Conservation (phyloP, 2,329 filamentous ascomycete species). For the Fusarium agapanthi region DNA sequence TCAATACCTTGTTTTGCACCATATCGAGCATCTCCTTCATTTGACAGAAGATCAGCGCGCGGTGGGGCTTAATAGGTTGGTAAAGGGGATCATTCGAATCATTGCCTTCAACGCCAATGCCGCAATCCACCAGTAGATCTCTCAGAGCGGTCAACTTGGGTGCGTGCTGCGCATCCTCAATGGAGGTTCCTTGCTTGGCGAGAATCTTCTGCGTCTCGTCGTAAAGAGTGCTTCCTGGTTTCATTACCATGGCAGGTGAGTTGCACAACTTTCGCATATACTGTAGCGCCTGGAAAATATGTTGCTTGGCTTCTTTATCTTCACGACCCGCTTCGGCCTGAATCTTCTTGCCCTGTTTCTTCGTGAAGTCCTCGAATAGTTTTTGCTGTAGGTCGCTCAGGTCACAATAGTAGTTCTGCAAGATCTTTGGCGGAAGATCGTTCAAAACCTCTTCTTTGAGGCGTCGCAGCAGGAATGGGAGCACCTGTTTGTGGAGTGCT, state of each 20-base stretch:
- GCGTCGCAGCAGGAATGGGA: slow-evolving; percentile 94
- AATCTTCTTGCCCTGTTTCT: slow-evolving; percentile 90
- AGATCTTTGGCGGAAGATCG: slow-evolving; percentile 95
- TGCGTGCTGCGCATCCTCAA: slow-evolving; percentile 87
- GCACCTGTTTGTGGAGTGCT: slow-evolving; percentile 96
- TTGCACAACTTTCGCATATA: slow-evolving; percentile 99
- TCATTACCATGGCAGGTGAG: slow-evolving; percentile 94
- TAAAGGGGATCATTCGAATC: slow-evolving; percentile 68
- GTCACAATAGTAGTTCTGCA: slow-evolving; percentile 99
- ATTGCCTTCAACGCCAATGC: slow-evolving; percentile 82
- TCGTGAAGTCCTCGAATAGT: slow-evolving; percentile 95
- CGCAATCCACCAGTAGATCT: slow-evolving; percentile 96
- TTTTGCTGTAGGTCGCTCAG: slow-evolving; percentile 93
- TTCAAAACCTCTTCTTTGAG: slow-evolving; percentile 98
- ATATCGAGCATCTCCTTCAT: slow-evolving; percentile 99
- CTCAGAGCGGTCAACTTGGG: slow-evolving; percentile 91
- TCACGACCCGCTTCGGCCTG: slow-evolving; percentile 82
- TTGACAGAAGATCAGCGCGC: slow-evolving; percentile 96
- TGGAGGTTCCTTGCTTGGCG: slow-evolving; percentile 77
- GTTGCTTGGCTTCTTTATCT: slow-evolving; percentile 94
- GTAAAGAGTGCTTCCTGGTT: slow-evolving; percentile 90
- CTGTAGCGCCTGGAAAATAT: slow-evolving; percentile 98
- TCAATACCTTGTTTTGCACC: slow-evolving; percentile 93
- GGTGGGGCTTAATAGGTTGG: slow-evolving; percentile 92
- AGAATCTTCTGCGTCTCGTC: slow-evolving; percentile 86